phyloP scores from a whole-genome alignment of 495 filamentous ascomycete genomes.

The Penicillium maclennaniae region DNA sequence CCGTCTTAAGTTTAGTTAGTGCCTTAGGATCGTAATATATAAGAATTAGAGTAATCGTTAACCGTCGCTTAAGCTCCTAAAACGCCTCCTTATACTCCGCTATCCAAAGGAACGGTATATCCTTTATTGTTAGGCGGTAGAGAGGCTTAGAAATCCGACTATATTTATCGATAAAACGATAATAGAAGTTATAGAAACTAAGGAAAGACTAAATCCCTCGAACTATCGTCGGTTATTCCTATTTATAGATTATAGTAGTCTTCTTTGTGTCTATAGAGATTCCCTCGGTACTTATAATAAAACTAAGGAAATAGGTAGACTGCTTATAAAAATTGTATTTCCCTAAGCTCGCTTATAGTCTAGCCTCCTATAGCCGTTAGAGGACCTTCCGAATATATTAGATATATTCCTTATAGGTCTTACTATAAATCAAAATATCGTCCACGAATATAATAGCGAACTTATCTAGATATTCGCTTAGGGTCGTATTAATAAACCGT shows the following conservation, averaged over 20 bases:
- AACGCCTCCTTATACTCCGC: not conserved
- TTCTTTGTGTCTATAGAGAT: conserved; percentile 20
- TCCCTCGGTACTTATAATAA: conserved; percentile 8
- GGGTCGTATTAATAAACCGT: conserved; percentile 1
- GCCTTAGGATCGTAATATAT: conserved; percentile 5
- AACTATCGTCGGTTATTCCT: not conserved
- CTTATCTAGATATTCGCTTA: conserved; percentile 1
- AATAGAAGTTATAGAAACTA: conserved; percentile 32
- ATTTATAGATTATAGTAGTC: conserved; percentile 19
- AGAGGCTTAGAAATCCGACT: conserved; percentile 13
- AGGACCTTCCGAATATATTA: not conserved
- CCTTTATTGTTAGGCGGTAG: not conserved
- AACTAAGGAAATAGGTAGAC: conserved; percentile 11
- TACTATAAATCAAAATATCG: conserved; percentile 1
- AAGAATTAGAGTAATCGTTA: conserved; percentile 8
- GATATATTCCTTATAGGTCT: not conserved
- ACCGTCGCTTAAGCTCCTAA: conserved; percentile 8
- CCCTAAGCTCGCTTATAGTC: conserved; percentile 2
- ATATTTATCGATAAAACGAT: conserved; percentile 25
- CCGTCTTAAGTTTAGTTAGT: conserved; percentile 13
- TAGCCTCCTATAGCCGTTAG: not conserved
- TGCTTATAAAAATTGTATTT: conserved; percentile 30
- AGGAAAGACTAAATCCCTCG: conserved; percentile 23
- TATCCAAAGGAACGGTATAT: not conserved
- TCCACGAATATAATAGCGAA: conserved; percentile 1